A percentile compares a stretch with the other conserved stretches of the same genome.
These are phyloP conservation scores for Ceratonia siliqua DNA, from an alignment of 306 rosid species.

Conservation along the genomic window DNA sequence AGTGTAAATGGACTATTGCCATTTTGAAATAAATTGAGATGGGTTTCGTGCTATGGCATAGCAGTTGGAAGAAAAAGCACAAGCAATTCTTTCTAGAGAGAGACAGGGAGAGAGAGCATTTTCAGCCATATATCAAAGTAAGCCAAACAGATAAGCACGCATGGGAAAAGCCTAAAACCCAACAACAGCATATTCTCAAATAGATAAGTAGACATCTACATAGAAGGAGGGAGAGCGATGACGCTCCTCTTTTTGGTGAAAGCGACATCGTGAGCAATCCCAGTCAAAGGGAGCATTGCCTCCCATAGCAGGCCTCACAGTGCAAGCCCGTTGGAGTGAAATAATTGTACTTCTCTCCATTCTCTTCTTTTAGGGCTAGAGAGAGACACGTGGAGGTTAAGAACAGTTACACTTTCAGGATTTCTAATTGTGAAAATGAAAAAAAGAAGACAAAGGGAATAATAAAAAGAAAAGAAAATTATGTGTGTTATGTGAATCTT, in stretches of 20 bases:
- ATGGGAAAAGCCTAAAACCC: conserved; percentile 52
- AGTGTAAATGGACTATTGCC: conserved; percentile 53
- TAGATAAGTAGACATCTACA: conserved; percentile 23
- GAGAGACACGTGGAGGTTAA: conserved; percentile 52
- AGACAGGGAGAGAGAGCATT: conserved; percentile 27
- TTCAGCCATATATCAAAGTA: conserved; percentile 20
- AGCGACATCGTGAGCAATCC: conserved; percentile 60
- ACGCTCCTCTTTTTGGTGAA: conserved; percentile 68
- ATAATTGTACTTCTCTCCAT: conserved; percentile 56
- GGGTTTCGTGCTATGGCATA: conserved; percentile 46
- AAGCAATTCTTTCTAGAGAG: conserved; percentile 25
- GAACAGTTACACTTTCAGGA: background rate
- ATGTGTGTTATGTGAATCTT: conserved; percentile 35
- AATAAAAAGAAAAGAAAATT: background rate
- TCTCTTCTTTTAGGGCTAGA: conserved; percentile 37
- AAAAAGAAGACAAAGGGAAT: conserved; percentile 15
- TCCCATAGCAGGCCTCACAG: conserved; percentile 46
- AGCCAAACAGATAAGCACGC: conserved; percentile 63
- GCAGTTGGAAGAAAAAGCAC: conserved; percentile 64
- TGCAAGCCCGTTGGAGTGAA: conserved; percentile 39
- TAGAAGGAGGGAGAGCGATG: conserved; percentile 33
- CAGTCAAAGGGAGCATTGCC: conserved; percentile 72
- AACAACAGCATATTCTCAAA: conserved; percentile 54
- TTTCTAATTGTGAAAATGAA: background rate
- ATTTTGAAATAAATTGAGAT: conserved; percentile 39